Base-by-base conservation (phyloP, 164 flowering plant species). In the Amborella trichopoda region DNA sequence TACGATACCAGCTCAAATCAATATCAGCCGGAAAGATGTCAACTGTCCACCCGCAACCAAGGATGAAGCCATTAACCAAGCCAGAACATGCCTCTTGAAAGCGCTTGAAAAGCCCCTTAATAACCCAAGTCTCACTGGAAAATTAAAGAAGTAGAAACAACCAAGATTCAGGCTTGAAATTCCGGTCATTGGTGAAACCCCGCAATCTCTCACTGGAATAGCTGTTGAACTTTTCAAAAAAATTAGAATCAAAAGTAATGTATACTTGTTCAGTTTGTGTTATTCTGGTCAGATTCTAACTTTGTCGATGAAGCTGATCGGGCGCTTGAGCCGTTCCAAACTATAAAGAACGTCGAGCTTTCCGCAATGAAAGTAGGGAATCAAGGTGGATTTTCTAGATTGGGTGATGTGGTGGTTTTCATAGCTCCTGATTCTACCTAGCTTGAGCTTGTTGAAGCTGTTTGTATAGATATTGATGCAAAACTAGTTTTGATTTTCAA, bases 51-150 rank as follows among this genome's bases (percentile, higher is more conserved):
- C 4, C 40, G 67, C 36, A 61, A 90, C 20, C 85, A 64, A 61
- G 89, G 76, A n/a, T 58, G 97, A 83, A 51, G 91, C 97, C 50
- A 77, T 85, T 39, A 64, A 52, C 26, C 97, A 90, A 68, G 95
- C 91, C 56, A 81, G 72, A 46, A 70, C 80, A 41, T 74, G 82
- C 68, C 73, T 85, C 48, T 74, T 80, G 20, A 54, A 69, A 56
- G 56, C 82, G 53, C 53, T 85, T 33, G 70, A 73, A 28, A 85
- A 77, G 60, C 81, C 94, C 26, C 73, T 85, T 49, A 78, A 78
- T 74, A 81, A 72, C 60, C 76, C 79, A 28, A 77, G 68, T 46
- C 83, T 85, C 28, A 55, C 77, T 8, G 77, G 82, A 4, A 75
- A 76, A 41, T 68, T 84, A 64, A 88, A 75, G 77, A 83, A 79